Base-by-base conservation (phyloP, 306 rosid species). In the Hylodesmum podocarpum region DNA sequence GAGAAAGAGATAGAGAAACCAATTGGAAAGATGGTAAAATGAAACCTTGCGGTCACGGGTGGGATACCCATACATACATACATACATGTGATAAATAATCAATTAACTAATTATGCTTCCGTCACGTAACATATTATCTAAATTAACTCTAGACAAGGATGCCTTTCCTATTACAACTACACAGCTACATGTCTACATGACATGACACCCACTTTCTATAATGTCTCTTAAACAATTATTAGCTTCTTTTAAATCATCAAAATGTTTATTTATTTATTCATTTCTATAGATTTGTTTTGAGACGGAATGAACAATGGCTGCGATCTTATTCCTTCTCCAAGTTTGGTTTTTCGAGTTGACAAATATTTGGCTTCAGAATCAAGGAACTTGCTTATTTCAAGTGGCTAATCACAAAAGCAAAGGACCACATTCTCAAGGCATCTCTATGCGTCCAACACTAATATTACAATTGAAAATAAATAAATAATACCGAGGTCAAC, bases 321-420 rank as follows among this genome's bases (percentile, higher is more conserved):
- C 44, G 50, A 25, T 28, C 27, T 66, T 62, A 43, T 40, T 70
- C 54, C 67, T 50, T 77, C 13, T 16, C 61, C 58, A 18, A 70
- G 72, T 71, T 70, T 63, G 72, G 68, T 41, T 67, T 75, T 57
- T 24, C 33, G 25, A 73, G 87, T 81, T 83, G 87, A 87, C 82
- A 87, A 71, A 70, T 58, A 53, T 59, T 57, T 86, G 77, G 73
- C 92, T 87, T 87, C 49, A 77, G 78, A 73, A 49, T 71, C 78
- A 89, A 89, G 91, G 55, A 87, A 89, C 59, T 70, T 80, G 50
- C 73, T 44, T 62, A 21, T 46, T 75, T 83, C 72, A 84, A 84
- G 41, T 72, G 66, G 21, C 79, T 79, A 84, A 84, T 84, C 87
- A 70, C 44, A 47, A 80, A 84, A 66, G 80, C 57, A 41, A 75